These are phyloP conservation scores for Microthlaspi erraticum DNA, from an alignment of 345 rosid genomes.

Conservation along the genomic window DNA sequence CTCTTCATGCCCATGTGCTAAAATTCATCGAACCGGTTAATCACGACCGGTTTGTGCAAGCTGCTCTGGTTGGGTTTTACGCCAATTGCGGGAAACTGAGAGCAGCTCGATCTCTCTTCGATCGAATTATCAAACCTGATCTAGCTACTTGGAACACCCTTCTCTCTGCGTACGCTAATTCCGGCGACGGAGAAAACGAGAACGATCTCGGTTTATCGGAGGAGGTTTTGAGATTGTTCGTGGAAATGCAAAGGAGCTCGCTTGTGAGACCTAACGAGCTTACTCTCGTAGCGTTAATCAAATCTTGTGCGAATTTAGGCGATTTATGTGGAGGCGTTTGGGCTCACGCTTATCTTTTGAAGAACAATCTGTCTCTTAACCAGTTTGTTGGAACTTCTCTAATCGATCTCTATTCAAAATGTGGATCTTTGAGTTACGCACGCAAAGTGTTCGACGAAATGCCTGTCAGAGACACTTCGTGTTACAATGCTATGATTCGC, in stretches of 20 bases:
- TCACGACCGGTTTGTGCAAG: slow-evolving; percentile 58
- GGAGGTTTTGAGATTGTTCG: slow-evolving; percentile 53
- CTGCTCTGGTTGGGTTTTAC: slow-evolving; percentile 63
- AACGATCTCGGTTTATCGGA: slow-evolving; percentile 4
- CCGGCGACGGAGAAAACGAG: not conserved
- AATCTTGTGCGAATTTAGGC: slow-evolving; percentile 64
- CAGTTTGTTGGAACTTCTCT: slow-evolving; percentile 63
- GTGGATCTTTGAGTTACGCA: slow-evolving; percentile 53
- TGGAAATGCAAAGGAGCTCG: slow-evolving; percentile 49
- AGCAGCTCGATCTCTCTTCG: slow-evolving; percentile 57
- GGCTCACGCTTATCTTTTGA: slow-evolving; percentile 63
- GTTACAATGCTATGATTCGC: slow-evolving; percentile 68
- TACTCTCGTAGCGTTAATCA: slow-evolving; percentile 60
- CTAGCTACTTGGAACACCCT: slow-evolving; percentile 69
- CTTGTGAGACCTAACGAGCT: slow-evolving; percentile 63
- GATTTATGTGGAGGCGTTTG: slow-evolving; percentile 55
- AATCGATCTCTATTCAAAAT: slow-evolving; percentile 49
- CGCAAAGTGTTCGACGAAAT: slow-evolving; percentile 59
- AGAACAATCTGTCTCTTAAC: slow-evolving; percentile 50
- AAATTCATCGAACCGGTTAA: slow-evolving; percentile 52
- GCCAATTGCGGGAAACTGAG: slow-evolving; percentile 55
- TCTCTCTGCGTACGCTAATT: slow-evolving; percentile 58
- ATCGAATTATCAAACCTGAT: slow-evolving; percentile 60
- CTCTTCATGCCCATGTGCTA: slow-evolving; percentile 63
- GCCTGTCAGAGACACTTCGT: slow-evolving; percentile 48